phyloP scores from a whole-genome alignment of 2,329 filamentous ascomycete species.

The Lecanicillium sp. region DNA sequence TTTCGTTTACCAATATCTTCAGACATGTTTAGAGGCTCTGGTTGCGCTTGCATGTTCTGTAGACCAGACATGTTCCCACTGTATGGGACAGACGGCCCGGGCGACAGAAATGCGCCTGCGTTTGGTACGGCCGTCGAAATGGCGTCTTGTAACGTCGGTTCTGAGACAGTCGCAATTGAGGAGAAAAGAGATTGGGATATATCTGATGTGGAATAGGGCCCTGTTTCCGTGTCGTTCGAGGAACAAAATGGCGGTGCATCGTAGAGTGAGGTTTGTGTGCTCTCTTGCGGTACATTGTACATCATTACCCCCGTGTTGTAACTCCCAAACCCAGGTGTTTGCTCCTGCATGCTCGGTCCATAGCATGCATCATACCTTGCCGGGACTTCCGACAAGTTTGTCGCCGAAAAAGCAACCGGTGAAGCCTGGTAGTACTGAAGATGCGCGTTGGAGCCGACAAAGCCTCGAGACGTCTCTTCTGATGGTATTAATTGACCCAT shows the following conservation, averaged over 20 bases:
- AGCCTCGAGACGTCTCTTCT: slow-evolving; percentile 36
- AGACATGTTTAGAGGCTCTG: slow-evolving; percentile 19
- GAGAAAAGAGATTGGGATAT: no score
- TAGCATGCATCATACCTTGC: slow-evolving; percentile 59
- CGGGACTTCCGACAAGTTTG: slow-evolving; percentile 46
- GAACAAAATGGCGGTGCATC: slow-evolving; percentile 68
- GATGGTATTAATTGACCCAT: slow-evolving; percentile 41
- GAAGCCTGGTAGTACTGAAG: slow-evolving; percentile 49
- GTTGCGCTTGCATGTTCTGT: no score
- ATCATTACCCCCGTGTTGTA: slow-evolving; percentile 62
- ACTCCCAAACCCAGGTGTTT: slow-evolving; percentile 44
- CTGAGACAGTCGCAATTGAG: no score
- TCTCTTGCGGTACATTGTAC: slow-evolving; percentile 66
- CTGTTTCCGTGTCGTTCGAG: slow-evolving; percentile 62
- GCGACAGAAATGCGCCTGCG: no score
- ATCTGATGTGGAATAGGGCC: slow-evolving; percentile 42
- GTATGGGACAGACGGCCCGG: no score
- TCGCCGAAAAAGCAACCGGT: slow-evolving; percentile 40
- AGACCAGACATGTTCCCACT: slow-evolving; percentile 32
- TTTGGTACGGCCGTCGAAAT: no score
- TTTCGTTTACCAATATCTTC: slow-evolving; percentile 51
- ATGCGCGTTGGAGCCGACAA: slow-evolving; percentile 30
- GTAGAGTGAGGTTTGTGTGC: slow-evolving; percentile 58
- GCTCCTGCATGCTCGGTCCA: slow-evolving; percentile 50
- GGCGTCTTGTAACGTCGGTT: no score